Evolutionary conservation across 805 yeast species (phyloP).

Genomic region (Candida taoyuanica): DNA sequence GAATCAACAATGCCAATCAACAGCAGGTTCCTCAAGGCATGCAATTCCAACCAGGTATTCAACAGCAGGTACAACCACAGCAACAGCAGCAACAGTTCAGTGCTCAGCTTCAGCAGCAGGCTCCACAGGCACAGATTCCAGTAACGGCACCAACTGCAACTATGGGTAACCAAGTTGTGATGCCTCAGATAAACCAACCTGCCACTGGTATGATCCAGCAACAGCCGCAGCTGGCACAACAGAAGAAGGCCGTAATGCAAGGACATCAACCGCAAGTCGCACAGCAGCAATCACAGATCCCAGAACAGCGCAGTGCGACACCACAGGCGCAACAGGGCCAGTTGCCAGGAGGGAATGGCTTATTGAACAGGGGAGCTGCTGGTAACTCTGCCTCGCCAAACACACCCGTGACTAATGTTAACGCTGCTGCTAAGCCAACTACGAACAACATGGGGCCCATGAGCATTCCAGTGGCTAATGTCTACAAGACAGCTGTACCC

Average conservation of each 20-base stretch:
- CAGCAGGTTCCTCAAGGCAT: constrained; percentile 21
- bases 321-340: constrained; percentile 12
- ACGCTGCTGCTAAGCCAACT: constrained; percentile 43
- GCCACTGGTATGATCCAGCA: constrained; percentile 11
- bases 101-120: constrained; percentile 17
- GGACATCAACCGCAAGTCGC: constrained; percentile 12
- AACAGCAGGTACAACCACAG: neutral
- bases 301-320: constrained; percentile 9
- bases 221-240: constrained; percentile 4
- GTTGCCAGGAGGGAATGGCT: constrained; percentile 9
- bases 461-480: constrained; percentile 25
- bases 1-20: neutral
- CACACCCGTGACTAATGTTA: constrained; percentile 42
- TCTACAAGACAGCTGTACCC: constrained; percentile 45
- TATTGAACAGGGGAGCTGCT: constrained; percentile 6
- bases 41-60: constrained; percentile 8
- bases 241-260: constrained; percentile 9
- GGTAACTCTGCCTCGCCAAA: constrained; percentile 28
- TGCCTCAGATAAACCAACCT: constrained; percentile 3
- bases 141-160: constrained; percentile 10
- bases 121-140: constrained; percentile 3
- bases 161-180: neutral
- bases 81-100: constrained; percentile 17
- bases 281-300: constrained; percentile 16
- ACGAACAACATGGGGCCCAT: constrained; percentile 25